phyloP scores from a whole-genome alignment of 2,329 filamentous ascomycete species.

The Ascochyta lentis region DNA sequence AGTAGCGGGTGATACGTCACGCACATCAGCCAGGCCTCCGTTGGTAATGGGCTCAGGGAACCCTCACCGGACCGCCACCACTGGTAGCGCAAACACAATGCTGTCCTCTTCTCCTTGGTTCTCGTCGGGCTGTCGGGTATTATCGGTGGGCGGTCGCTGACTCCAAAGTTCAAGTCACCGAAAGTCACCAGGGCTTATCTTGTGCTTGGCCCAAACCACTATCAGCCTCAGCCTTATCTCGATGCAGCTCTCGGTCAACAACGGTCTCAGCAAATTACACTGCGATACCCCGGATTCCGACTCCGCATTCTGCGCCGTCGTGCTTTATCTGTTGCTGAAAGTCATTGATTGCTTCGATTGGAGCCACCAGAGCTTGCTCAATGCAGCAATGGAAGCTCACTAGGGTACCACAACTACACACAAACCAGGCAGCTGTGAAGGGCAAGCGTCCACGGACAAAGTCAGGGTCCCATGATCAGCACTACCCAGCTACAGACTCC shows the following conservation, averaged over 20 bases:
- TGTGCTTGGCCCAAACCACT: constrained; percentile 8
- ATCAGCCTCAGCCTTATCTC: constrained; percentile 21
- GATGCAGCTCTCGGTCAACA: constrained; percentile 14
- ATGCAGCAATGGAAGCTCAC: constrained; percentile 4
- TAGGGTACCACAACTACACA: background rate
- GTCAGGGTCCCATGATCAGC: constrained; percentile 20
- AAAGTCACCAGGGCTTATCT: constrained; percentile 14
- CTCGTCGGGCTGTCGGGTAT: constrained; percentile 13
- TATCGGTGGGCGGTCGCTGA: constrained; percentile 14
- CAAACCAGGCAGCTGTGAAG: constrained; percentile 12
- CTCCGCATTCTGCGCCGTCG: constrained; percentile 9
- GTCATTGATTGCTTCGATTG: constrained; percentile 4
- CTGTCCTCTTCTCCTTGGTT: constrained; percentile 4
- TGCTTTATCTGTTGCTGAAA: constrained; percentile 4
- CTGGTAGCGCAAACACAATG: constrained; percentile 3
- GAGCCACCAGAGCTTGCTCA: background rate
- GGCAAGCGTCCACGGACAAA: constrained; percentile 6
- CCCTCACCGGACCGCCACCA: background rate
- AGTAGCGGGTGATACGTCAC: constrained; percentile 15
- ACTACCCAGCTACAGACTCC: constrained; percentile 10
- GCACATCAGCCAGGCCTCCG: background rate
- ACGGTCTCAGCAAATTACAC: constrained; percentile 6
- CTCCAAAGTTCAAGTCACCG: constrained; percentile 15
- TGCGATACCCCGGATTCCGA: constrained; percentile 16
- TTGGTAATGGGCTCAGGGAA: background rate